Evolutionary conservation across 768 basidiomycete genomes (phyloP).

Genomic region (Krasilnikovozyma curviuscula): DNA sequence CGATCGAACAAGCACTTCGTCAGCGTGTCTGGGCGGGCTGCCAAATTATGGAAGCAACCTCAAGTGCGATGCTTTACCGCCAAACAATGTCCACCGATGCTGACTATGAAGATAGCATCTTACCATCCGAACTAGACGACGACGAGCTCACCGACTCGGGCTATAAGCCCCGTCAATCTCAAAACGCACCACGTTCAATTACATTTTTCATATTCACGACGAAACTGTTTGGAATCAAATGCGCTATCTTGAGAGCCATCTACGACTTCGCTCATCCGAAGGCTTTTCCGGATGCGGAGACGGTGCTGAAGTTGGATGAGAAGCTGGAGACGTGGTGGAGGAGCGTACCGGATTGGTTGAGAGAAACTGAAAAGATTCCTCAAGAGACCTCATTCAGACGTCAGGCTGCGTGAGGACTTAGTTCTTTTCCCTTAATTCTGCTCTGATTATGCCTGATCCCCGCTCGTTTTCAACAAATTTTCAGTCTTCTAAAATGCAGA

Average conservation of each 20-base stretch:
- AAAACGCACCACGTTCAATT: background rate
- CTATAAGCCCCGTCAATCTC: background rate
- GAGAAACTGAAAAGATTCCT: background rate
- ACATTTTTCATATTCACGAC: background rate
- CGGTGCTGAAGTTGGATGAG: background rate
- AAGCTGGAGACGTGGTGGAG: background rate
- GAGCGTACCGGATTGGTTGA: background rate
- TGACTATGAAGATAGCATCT: background rate
- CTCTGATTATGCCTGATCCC: background rate
- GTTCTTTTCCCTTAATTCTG: background rate
- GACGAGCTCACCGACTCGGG: background rate
- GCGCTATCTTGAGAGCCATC: background rate
- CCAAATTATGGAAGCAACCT: too few species aligned
- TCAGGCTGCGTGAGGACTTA: background rate
- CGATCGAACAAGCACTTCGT: too few species aligned
- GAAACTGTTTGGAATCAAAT: background rate
- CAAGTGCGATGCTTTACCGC: background rate
- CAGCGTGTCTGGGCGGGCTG: too few species aligned
- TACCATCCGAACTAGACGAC: background rate
- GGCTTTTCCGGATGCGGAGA: background rate
- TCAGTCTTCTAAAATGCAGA: background rate
- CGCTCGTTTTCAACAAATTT: background rate
- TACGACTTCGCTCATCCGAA: background rate
- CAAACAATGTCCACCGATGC: background rate
- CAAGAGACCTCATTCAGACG: background rate